Evolutionary conservation across 371 early-diverging fungal species (phyloP), one percentile per base, ranked within the genome.

Genomic region (Actinomortierella ambigua): DNA sequence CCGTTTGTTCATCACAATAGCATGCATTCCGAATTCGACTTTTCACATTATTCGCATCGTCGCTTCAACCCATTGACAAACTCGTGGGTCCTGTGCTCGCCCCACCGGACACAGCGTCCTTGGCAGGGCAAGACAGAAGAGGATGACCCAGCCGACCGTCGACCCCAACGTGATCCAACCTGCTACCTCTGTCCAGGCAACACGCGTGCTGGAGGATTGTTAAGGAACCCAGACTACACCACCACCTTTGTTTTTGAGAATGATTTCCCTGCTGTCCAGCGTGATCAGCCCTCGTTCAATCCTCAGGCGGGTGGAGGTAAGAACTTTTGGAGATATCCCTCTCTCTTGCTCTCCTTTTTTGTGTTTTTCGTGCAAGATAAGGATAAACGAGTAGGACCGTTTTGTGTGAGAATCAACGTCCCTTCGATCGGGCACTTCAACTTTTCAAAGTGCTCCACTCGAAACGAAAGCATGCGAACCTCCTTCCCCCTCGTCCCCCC

Each of bases 181-280:
- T 96, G 98, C 71, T 95, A 90, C 60, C 80, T 96, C 43, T 95
- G 95, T 59, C 94, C 96, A 0, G 84, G 88, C 24, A 98, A 98
- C 81, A 75, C 69, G 18, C 88, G 98, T 2, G 88, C 90, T 4
- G 93, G 90, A 14, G 85, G 82, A 15, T 49, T 59, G 11, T 18
- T 49, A 20, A 47, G 55, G 28, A 98, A 98, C 78, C 93, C 93
- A 3, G 66, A 82, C 2, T 98, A 96, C 76, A 64, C 70, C 5
- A 52, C 78, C 34, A 93, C 95, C 7, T 93, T 78, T 76, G 80
- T 91, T 28, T 98, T 98, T 77, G 76, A 84, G 34, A 97, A 97
- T 68, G 97, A 97, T 69, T 97, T 89, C 68, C 89, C 95, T 2
- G 95, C 97, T 17, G 88, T 96, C n/a, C 83, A 84, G 55, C 67